Evolutionary conservation across 345 rosid species (phyloP).

Genomic region (Salix udensis): DNA sequence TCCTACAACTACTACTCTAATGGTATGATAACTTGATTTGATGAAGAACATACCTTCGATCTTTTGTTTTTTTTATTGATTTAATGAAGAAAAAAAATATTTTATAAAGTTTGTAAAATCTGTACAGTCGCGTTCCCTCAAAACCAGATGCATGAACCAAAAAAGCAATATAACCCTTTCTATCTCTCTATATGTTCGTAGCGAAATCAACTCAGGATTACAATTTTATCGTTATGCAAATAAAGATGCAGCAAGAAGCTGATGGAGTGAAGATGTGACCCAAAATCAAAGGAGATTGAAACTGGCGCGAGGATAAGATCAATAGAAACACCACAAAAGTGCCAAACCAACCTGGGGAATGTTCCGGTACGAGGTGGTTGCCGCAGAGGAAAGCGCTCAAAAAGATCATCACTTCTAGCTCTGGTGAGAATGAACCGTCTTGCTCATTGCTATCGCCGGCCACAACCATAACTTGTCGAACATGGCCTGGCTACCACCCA

Average conservation of each 20-base stretch:
- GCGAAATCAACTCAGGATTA: neutral
- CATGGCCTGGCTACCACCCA: slow-evolving; percentile 2
- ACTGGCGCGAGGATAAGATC: slow-evolving; percentile 12
- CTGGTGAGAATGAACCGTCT: slow-evolving; percentile 22
- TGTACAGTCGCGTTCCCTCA: neutral
- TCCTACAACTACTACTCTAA: no score
- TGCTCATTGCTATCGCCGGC: neutral
- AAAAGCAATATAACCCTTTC: neutral
- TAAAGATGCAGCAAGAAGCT: slow-evolving; percentile 18
- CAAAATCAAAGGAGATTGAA: slow-evolving; percentile 30
- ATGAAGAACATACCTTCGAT: no score
- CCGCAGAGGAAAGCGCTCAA: slow-evolving; percentile 45
- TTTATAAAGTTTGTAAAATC: no score
- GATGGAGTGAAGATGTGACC: slow-evolving; percentile 22
- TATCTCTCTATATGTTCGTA: neutral
- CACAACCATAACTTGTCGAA: neutral
- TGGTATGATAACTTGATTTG: no score
- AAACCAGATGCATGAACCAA: slow-evolving; percentile 21
- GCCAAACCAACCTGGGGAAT: slow-evolving; percentile 52
- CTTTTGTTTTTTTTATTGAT: no score
- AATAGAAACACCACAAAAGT: slow-evolving; percentile 37
- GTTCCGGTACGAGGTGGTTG: slow-evolving; percentile 63
- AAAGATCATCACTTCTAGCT: slow-evolving; percentile 24
- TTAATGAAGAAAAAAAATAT: no score
- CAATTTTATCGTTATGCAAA: neutral